These are phyloP conservation scores for Angophora floribunda DNA, from an alignment of 345 rosid genomes.

Conservation along the genomic window DNA sequence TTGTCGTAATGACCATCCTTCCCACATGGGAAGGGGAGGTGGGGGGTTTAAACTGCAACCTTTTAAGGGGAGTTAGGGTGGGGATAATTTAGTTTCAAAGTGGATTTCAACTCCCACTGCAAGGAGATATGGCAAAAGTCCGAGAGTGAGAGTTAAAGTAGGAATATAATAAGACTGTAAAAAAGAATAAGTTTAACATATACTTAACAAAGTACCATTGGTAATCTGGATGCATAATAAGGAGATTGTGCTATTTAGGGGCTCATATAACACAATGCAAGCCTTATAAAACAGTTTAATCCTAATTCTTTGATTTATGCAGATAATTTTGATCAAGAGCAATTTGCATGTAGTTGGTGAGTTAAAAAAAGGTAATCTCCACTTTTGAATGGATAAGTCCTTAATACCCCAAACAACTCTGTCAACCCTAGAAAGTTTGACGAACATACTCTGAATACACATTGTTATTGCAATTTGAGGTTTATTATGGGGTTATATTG, in stretches of 20 bases:
- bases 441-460: not conserved
- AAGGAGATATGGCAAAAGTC: no score
- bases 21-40: no score
- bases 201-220: not conserved
- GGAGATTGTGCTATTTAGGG: not conserved
- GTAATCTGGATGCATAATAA: not conserved
- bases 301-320: not conserved
- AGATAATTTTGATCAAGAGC: not conserved
- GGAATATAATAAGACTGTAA: no score
- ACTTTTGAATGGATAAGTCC: not conserved
- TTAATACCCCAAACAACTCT: not conserved
- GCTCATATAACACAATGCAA: not conserved
- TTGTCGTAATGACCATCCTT: no score
- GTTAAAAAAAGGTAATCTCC: not conserved
- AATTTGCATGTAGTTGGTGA: not conserved
- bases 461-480: not conserved
- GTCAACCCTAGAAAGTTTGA: not conserved
- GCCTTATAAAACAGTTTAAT: not conserved
- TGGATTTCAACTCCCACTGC: no score
- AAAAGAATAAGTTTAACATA: not conserved
- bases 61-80: no score
- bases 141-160: no score
- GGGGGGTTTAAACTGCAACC: no score
- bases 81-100: no score
- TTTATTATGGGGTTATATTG: not conserved